Percentiles rank a stretch among this genome's conserved stretches.
phyloP scores from a whole-genome alignment of 129 eudicot species.

The Chrysanthemum lavandulifolium region DNA sequence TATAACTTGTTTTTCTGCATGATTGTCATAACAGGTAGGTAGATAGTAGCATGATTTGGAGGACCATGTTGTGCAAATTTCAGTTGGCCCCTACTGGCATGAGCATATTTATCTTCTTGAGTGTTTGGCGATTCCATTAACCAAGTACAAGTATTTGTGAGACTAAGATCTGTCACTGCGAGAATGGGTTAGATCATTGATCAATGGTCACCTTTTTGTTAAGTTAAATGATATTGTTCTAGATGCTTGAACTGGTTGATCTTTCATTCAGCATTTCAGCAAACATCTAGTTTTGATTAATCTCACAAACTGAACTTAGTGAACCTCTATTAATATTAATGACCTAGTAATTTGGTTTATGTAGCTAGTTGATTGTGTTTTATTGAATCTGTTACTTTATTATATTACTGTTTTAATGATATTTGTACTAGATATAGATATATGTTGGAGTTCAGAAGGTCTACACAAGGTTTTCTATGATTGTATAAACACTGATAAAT shows the following conservation, averaged over 20 bases:
- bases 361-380: too few relatives aligned
- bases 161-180: constrained; percentile 1
- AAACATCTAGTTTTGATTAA: neutral
- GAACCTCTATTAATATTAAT: too few relatives aligned
- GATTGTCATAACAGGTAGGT: neutral
- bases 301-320: too few relatives aligned
- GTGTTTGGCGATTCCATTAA: neutral
- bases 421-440: too few relatives aligned
- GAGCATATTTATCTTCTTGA: neutral
- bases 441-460: too few relatives aligned
- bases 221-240: neutral
- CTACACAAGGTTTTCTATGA: too few relatives aligned
- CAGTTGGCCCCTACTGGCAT: neutral
- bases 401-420: too few relatives aligned
- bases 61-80: neutral
- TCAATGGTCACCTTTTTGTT: constrained; percentile 22
- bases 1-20: constrained; percentile 6
- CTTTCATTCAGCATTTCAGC: neutral
- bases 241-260: neutral
- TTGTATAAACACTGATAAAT: too few relatives aligned
- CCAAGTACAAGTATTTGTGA: constrained; percentile 8
- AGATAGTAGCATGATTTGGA: neutral
- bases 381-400: too few relatives aligned
- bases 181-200: constrained; percentile 12
- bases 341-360: too few relatives aligned